Evolutionary conservation across 352 stramenopile genomes (phyloP).

Genomic region (Phytopythium vexans): DNA sequence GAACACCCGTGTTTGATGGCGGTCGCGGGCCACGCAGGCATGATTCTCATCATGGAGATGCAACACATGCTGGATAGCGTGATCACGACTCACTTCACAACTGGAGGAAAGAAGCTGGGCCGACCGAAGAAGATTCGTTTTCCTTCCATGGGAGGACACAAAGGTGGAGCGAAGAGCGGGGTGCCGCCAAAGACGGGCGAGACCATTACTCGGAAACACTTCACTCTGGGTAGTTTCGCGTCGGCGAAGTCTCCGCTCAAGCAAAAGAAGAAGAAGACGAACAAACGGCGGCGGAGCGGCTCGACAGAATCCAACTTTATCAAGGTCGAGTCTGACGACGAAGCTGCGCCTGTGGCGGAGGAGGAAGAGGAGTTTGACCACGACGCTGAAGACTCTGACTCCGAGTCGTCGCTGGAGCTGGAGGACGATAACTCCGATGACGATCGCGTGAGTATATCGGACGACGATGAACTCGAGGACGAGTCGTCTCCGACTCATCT

Average conservation of each 20-base stretch:
- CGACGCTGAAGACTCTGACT: slow-evolving; percentile 45
- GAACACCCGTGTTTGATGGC: slow-evolving; percentile 65
- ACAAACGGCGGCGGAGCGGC: background rate
- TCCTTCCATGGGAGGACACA: slow-evolving; percentile 13
- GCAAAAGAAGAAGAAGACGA: slow-evolving; percentile 29
- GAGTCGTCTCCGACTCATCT: slow-evolving; percentile 9
- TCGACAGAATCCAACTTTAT: background rate
- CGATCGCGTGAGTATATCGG: slow-evolving; percentile 36
- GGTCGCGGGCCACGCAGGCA: slow-evolving; percentile 55
- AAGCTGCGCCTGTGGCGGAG: slow-evolving; percentile 38
- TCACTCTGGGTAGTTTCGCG: slow-evolving; percentile 39
- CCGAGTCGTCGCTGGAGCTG: slow-evolving; percentile 38
- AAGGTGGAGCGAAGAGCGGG: slow-evolving; percentile 10
- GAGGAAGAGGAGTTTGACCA: slow-evolving; percentile 44
- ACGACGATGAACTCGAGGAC: slow-evolving; percentile 35
- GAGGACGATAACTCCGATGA: slow-evolving; percentile 62
- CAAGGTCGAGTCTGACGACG: slow-evolving; percentile 18
- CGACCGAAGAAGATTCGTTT: slow-evolving; percentile 39
- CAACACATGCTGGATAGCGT: slow-evolving; percentile 57
- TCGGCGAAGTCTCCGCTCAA: slow-evolving; percentile 32
- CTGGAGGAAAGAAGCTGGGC: slow-evolving; percentile 47
- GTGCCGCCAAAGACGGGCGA: no score
- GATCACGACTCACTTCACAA: slow-evolving; percentile 46
- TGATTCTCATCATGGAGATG: slow-evolving; percentile 74
- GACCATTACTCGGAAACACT: background rate